A percentile compares a stretch with the other conserved stretches of the same genome.
These are phyloP conservation scores for Ceriops decandra DNA, from an alignment of 345 rosid species.

Conservation along the genomic window DNA sequence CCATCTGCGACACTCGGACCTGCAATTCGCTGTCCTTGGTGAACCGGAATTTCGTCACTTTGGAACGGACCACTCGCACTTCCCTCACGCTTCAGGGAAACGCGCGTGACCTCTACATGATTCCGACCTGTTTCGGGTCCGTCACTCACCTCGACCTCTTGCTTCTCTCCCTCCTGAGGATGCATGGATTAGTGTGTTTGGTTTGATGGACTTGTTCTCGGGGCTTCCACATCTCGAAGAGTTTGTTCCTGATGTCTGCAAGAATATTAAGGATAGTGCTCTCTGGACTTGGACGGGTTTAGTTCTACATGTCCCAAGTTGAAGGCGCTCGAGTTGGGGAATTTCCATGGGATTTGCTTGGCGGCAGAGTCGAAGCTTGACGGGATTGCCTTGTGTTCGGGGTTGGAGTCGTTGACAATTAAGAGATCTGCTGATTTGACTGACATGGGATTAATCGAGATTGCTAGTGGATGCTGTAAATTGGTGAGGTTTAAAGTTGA, in stretches of 20 bases:
- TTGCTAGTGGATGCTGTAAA: slow-evolving; percentile 70
- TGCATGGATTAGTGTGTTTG: not conserved
- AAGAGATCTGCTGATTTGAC: slow-evolving; percentile 59
- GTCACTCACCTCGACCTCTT: slow-evolving; percentile 75
- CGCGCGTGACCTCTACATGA: slow-evolving; percentile 52
- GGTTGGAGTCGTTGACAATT: slow-evolving; percentile 54
- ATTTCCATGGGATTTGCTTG: slow-evolving; percentile 63
- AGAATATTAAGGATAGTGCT: slow-evolving; percentile 60
- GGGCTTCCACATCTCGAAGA: slow-evolving; percentile 56
- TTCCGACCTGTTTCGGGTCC: slow-evolving; percentile 63
- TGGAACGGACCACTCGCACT: slow-evolving; percentile 72
- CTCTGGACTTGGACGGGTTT: slow-evolving; percentile 49
- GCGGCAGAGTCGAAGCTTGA: slow-evolving; percentile 61
- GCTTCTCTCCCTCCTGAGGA: slow-evolving; percentile 80
- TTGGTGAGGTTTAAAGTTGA: slow-evolving; percentile 64
- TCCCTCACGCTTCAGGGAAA: slow-evolving; percentile 84
- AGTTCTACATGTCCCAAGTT: slow-evolving; percentile 50
- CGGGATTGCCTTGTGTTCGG: slow-evolving; percentile 68
- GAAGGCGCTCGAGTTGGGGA: slow-evolving; percentile 54
- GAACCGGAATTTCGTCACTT: slow-evolving; percentile 52
- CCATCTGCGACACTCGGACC: slow-evolving; percentile 54
- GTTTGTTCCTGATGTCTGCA: slow-evolving; percentile 57
- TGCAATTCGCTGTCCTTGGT: slow-evolving; percentile 74
- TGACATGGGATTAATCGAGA: slow-evolving; percentile 75
- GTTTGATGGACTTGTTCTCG: slow-evolving; percentile 43